Conservation (phyloP, 1,284 basidiomycete species). For the Wolfiporia cocos region DNA sequence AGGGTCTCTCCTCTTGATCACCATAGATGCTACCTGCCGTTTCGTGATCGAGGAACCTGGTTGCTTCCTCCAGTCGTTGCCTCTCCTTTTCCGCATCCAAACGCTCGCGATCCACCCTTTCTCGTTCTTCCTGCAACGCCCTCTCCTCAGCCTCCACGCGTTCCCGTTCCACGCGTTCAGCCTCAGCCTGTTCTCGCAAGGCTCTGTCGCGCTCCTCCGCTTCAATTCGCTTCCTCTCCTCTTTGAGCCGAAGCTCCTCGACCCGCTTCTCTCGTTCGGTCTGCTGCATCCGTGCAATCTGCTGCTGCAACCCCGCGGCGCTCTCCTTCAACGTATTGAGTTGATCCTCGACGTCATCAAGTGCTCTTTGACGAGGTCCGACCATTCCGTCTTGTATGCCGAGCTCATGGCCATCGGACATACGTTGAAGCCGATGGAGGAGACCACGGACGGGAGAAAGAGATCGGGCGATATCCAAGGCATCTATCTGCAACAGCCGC, state of each 20-base stretch:
- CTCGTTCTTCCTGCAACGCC: slow-evolving; percentile 9
- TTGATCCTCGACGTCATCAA: slow-evolving; percentile 45
- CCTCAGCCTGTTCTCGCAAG: slow-evolving; percentile 24
- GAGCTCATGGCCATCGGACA: slow-evolving; percentile 34
- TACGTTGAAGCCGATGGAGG: slow-evolving; percentile 43
- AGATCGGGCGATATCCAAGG: slow-evolving; percentile 37
- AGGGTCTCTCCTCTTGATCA: no score
- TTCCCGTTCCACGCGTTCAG: slow-evolving; percentile 21
- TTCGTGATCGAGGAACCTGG: no score
- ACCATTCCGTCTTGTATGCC: slow-evolving; percentile 39
- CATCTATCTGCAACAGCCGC: slow-evolving; percentile 27
- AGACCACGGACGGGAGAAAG: slow-evolving; percentile 46
- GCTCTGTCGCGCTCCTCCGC: slow-evolving; percentile 21
- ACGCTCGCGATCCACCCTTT: slow-evolving; percentile 11
- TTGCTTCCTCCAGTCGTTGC: not conserved
- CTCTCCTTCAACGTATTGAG: slow-evolving; percentile 43
- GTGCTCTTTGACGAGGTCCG: slow-evolving; percentile 36
- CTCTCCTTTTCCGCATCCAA: slow-evolving; percentile 15
- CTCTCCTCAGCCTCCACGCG: slow-evolving; percentile 20
- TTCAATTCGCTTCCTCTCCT: slow-evolving; percentile 28
- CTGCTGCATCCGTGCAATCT: slow-evolving; percentile 25
- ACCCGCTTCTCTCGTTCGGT: slow-evolving; percentile 24
- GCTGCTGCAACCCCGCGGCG: slow-evolving; percentile 29
- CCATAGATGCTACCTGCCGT: no score
- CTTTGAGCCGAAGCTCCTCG: slow-evolving; percentile 27